Conservation (phyloP, 2,329 filamentous ascomycete species). For the Phialophora verrucosa region DNA sequence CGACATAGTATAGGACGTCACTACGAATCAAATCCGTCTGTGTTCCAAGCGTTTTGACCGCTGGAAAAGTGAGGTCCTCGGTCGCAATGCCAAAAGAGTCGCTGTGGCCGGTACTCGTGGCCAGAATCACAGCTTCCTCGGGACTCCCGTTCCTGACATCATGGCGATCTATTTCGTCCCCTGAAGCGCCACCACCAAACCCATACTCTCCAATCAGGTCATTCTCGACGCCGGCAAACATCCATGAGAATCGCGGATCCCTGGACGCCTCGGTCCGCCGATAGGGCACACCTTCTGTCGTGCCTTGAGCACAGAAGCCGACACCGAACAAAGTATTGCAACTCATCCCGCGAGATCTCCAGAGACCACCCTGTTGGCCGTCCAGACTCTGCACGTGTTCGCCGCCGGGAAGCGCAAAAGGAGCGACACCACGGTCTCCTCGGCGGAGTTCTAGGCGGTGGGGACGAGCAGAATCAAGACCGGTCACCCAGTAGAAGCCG, state of each 20-base stretch:
- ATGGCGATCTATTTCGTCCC: constrained; percentile 48
- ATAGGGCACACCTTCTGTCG: constrained; percentile 42
- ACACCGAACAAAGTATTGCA: constrained; percentile 45
- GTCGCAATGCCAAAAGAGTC: constrained; percentile 37
- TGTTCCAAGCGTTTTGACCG: constrained; percentile 38
- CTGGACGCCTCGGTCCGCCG: constrained; percentile 27
- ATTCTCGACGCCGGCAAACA: constrained; percentile 37
- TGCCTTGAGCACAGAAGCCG: constrained; percentile 44
- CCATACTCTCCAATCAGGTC: constrained; percentile 39
- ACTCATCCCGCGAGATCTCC: constrained; percentile 43
- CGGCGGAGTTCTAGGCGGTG: constrained; percentile 47
- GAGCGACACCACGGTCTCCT: constrained; percentile 43
- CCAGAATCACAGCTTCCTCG: constrained; percentile 41
- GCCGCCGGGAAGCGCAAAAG: constrained; percentile 26
- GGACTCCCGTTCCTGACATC: constrained; percentile 44
- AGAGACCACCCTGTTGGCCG: constrained; percentile 45
- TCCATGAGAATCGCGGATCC: constrained; percentile 32
- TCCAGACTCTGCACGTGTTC: constrained; percentile 35
- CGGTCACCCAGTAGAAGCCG: constrained; percentile 45
- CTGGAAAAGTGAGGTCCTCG: constrained; percentile 36
- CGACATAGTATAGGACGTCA: constrained; percentile 41
- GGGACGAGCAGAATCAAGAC: constrained; percentile 34
- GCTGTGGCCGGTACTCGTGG: constrained; percentile 34
- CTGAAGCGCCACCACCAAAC: constrained; percentile 45
- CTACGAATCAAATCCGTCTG: constrained; percentile 36